Evolutionary conservation across 2,329 filamentous ascomycete species (phyloP).

Genomic region (Fusarium graminum): DNA sequence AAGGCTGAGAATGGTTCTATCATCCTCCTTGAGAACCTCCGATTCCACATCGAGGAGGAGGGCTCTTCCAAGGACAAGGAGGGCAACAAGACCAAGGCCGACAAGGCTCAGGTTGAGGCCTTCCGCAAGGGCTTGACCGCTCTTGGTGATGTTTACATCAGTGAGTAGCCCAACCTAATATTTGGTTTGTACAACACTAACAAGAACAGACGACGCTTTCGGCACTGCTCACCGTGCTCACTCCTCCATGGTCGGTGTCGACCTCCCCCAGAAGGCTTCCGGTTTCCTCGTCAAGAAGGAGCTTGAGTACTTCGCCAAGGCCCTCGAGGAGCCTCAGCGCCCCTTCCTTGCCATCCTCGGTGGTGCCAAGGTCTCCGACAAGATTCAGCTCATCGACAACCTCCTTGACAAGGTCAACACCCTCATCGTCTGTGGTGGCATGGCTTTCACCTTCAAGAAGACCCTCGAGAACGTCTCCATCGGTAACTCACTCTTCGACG

Average conservation of each 20-base stretch:
- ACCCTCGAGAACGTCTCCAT: conserved; percentile 92
- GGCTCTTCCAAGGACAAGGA: conserved; percentile 93
- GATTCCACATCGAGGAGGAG: conserved; percentile 98
- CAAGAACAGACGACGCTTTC: conserved; percentile 86
- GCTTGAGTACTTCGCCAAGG: conserved; percentile 98
- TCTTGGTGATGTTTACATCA: conserved; percentile 96
- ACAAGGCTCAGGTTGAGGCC: conserved; percentile 89
- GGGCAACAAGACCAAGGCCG: conserved; percentile 98
- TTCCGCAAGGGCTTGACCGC: conserved; percentile 97
- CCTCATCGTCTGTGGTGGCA: conserved; percentile 94
- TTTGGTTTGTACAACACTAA: conserved; percentile 31
- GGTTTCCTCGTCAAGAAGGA: conserved; percentile 99
- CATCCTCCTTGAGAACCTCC: conserved; percentile 95
- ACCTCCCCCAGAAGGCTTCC: conserved; percentile 95
- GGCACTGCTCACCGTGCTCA: conserved; percentile 98
- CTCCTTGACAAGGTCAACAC: conserved; percentile 97
- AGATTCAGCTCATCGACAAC: conserved; percentile 99
- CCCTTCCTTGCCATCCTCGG: conserved; percentile 99
- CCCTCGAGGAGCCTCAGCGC: conserved; percentile 90
- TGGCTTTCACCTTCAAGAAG: conserved; percentile 99
- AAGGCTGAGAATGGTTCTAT: conserved; percentile 84
- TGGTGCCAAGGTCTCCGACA: conserved; percentile 98
- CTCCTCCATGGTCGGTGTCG: conserved; percentile 98
- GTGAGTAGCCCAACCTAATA: conserved; percentile 65
- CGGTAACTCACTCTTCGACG: conserved; percentile 91